Evolutionary conservation across 257 asterid genomes (phyloP), one percentile per base, ranked within the genome.

Genomic region (Petunia axillaris): DNA sequence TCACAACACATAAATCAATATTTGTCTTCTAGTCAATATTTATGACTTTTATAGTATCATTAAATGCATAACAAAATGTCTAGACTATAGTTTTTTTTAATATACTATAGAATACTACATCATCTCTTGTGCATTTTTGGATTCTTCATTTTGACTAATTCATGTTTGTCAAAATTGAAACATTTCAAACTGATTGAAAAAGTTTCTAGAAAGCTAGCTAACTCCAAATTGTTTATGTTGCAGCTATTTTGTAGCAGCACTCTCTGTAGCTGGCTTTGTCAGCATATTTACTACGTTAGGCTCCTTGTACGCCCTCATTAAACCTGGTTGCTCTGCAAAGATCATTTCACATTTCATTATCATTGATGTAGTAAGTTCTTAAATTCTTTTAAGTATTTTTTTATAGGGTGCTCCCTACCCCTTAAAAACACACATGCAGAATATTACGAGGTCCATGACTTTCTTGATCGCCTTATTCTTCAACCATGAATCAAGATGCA

Each of bases 201-300:
- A 70, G 54, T 44, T 8, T 5, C 50, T 50, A 43, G 16, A 35
- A 35, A 43, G 36, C 35, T 16, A 57, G 11, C 25, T 41, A 59
- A 78, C 39, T 1, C n/a, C 8, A 4, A 38, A 70, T 36, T 8
- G 15, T 53, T 60, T n/a, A 52, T 39, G 16, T 55, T 88, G 86
- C 87, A 88, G 91, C 84, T 88, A 88, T 80, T 81, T 88, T 38
- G 68, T 86, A 40, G 89, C 83, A 81, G 91, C 89, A 8, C 62
- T 84, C 43, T 86, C 90, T 1, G 88, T 86, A n/a, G 82, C 86
- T 44, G 88, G 88, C 43, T 46, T 84, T 43, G 85, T 84, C 80
- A 64, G 85, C 85, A 40, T 88, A 80, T 54, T 86, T 48, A 79
- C 86, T 5, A 43, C 89, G 8, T 62, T 86, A 39, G 46, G 80